Percentiles rank a stretch among this genome's conserved stretches.
Evolutionary conservation across 257 asterid species (phyloP).

Genomic region (Nicotiana paniculata): DNA sequence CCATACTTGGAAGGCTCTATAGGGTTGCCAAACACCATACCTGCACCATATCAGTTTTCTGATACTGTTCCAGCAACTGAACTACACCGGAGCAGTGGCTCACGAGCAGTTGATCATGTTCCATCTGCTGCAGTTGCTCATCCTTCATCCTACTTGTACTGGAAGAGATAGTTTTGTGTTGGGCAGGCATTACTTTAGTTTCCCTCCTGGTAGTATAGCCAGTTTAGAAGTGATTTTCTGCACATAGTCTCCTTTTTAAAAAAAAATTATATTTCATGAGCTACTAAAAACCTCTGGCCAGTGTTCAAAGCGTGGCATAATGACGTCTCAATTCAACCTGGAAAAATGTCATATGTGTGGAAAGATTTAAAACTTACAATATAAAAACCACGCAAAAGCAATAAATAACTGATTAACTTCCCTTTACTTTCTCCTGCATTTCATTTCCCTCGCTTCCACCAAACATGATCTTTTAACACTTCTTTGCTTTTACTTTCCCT

Average conservation of each 20-base stretch:
- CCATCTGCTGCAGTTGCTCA: slow-evolving; percentile 3
- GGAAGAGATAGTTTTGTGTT: slow-evolving; percentile 16
- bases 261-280: not conserved
- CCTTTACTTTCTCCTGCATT: not conserved
- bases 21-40: not conserved
- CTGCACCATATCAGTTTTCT: slow-evolving; percentile 6
- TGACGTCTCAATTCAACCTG: not conserved
- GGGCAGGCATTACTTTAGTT: not conserved
- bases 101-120: not conserved
- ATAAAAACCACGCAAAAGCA: not conserved
- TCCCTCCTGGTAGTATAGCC: not conserved
- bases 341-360: not conserved
- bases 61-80: not conserved
- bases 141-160: not conserved
- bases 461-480: not conserved
- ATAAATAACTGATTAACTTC: not conserved
- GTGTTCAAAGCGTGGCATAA: not conserved
- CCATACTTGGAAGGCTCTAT: not conserved
- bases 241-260: not conserved
- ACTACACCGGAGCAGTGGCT: not conserved
- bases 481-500: not conserved
- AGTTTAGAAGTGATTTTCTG: not conserved
- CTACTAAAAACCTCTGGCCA: not conserved
- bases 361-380: not conserved
- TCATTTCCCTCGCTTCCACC: not conserved